Evolutionary conservation across 805 yeast genomes (phyloP).

Genomic region (Maudiozyma turicensis): DNA sequence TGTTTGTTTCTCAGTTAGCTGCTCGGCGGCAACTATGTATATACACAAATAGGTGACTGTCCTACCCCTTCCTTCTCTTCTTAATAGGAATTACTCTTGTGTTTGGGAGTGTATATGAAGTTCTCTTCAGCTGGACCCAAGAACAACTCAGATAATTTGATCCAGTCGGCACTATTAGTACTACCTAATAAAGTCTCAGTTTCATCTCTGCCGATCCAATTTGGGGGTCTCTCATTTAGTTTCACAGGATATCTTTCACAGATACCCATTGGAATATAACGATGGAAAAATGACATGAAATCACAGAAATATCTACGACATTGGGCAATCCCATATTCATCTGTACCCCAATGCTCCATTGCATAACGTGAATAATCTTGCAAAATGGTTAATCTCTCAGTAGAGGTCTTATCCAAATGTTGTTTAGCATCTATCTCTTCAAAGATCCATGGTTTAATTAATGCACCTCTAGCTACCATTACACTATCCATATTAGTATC

Average conservation of each 20-base stretch:
- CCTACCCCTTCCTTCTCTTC: not conserved
- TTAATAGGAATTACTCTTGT: conserved; percentile 71
- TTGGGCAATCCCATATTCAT: conserved; percentile 82
- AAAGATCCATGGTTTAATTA: conserved; percentile 97
- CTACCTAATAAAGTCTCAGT: conserved; percentile 84
- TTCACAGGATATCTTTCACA: conserved; percentile 82
- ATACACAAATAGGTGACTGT: not conserved
- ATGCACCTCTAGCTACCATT: conserved; percentile 96
- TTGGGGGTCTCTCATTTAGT: conserved; percentile 87
- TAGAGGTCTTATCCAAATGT: conserved; percentile 80
- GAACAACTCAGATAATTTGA: conserved; percentile 89
- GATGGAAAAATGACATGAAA: conserved; percentile 84
- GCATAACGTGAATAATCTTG: conserved; percentile 67
- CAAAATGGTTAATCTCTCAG: conserved; percentile 75
- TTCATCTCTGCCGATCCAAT: conserved; percentile 88
- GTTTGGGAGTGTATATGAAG: conserved; percentile 84
- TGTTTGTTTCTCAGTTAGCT: no score
- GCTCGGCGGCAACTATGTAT: no score
- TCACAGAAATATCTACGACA: conserved; percentile 91
- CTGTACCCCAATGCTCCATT: conserved; percentile 95
- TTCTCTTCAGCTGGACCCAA: conserved; percentile 72
- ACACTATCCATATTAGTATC: conserved; percentile 77
- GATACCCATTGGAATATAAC: conserved; percentile 91
- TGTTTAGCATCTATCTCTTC: conserved; percentile 90
- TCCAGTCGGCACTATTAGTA: conserved; percentile 86